phyloP scores from a whole-genome alignment of 2,329 filamentous ascomycete genomes.

The Grosmannia huntii region DNA sequence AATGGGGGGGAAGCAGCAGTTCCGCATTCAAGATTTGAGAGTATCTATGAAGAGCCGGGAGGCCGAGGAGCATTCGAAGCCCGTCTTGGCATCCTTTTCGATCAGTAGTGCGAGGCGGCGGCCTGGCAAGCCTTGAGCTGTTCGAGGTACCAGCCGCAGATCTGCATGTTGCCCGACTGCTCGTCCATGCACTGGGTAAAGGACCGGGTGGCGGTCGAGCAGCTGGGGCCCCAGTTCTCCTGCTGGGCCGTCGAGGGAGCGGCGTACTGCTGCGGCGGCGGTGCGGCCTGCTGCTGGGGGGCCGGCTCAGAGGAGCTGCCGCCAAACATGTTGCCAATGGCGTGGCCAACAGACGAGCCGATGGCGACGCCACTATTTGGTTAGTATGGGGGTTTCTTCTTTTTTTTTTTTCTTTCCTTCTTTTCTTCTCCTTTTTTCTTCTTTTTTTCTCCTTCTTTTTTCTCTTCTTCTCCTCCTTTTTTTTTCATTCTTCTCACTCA shows the following conservation, averaged over 20 bases:
- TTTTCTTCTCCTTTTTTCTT: not conserved
- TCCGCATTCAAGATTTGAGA: not conserved
- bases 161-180: conserved; percentile 83
- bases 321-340: conserved; percentile 77
- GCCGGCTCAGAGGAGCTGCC: conserved; percentile 55
- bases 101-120: conserved; percentile 59
- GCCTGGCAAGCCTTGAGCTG: conserved; percentile 86
- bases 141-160: conserved; percentile 97
- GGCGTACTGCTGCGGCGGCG: conserved; percentile 30
- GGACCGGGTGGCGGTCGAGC: conserved; percentile 63
- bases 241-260: conserved; percentile 24
- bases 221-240: conserved; percentile 51
- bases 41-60: not conserved
- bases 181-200: conserved; percentile 98
- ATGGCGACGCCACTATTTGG: conserved; percentile 80
- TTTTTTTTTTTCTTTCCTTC: not conserved
- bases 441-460: not conserved
- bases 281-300: conserved; percentile 30
- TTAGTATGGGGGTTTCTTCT: not conserved
- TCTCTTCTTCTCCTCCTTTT: not conserved
- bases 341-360: conserved; percentile 89
- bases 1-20: not conserved
- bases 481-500: not conserved
- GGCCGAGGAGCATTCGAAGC: too few species aligned
- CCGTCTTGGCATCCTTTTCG: not conserved